Conservation (phyloP, 2,329 filamentous ascomycete genomes). For the Myriosclerotinia scirpicola region DNA sequence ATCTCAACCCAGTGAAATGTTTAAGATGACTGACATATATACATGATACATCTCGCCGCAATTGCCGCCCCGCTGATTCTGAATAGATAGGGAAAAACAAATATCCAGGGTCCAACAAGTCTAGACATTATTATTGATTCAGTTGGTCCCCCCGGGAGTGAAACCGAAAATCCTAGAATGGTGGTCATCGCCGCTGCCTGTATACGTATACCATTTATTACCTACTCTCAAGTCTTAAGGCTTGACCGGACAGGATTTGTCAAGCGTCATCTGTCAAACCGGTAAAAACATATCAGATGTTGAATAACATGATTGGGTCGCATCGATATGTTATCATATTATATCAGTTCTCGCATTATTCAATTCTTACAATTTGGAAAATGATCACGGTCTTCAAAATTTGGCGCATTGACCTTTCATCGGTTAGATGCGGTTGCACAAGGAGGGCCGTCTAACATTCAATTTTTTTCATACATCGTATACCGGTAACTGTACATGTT, state of each 20-base stretch:
- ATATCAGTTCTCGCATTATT: conserved; percentile 23
- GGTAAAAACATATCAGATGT: conserved; percentile 2
- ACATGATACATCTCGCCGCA: neutral
- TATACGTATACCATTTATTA: neutral
- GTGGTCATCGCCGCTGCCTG: conserved; percentile 10
- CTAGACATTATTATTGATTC: conserved; percentile 1
- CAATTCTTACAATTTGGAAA: conserved; percentile 1
- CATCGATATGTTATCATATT: neutral
- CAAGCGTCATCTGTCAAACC: conserved; percentile 9
- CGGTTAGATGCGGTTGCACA: conserved; percentile 23
- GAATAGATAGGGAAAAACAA: conserved; percentile 6
- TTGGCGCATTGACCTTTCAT: conserved; percentile 10
- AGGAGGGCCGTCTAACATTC: neutral
- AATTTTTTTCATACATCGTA: conserved; percentile 2
- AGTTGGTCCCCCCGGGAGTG: conserved; percentile 6
- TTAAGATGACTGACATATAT: neutral
- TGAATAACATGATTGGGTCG: conserved; percentile 8
- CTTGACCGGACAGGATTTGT: conserved; percentile 4
- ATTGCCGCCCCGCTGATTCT: conserved; percentile 8
- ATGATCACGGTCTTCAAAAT: neutral
- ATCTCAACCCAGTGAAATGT: too few relatives aligned
- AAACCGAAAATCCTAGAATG: conserved; percentile 7
- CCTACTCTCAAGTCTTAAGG: neutral
- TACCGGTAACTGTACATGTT: conserved; percentile 23
- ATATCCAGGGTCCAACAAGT: neutral